Evolutionary conservation across 305 asterid genomes (phyloP), one percentile per base, ranked within the genome.

Genomic region (Coffea humblotiana): DNA sequence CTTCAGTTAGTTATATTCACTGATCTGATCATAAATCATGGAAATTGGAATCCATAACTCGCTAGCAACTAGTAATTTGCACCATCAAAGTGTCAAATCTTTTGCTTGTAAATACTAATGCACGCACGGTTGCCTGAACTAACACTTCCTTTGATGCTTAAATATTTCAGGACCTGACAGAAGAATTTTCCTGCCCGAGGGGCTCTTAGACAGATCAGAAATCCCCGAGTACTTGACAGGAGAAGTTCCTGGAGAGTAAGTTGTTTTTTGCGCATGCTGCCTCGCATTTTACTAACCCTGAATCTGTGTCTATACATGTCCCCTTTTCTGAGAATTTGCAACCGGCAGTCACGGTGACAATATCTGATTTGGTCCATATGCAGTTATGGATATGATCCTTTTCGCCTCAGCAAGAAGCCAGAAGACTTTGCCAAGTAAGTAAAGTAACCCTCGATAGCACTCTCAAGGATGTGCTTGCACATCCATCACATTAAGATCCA

Each of bases 231-330:
- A 95, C 90, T 89, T 95, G 54, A 93, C 87, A 19, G 99, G 98
- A 79, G 98, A 95, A 90, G 98, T 93, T 47, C 90, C 99, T 47
- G 98, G 99, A 92, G 99, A 95, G 99, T 95, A 87, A 87, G 97
- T 63, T 67, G 32, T 21, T 60, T 48, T 15, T 69, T 54, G 43
- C 64, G 7, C 11, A 10, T 6, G 58, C 60, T 19, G 27, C 18
- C 23, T 5, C 48, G 16, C 35, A n/a, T 75, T n/a, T 67, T 56
- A 14, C 29, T 43, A 21, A 6, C 13, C 64, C 66, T 23, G 60
- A 21, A 60, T 51, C 48, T 35, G 35, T 52, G 6, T 2, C 12
- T 49, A 49, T 49, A 49, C 6, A 3, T 37, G 43, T 37, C 43
- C 43, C 43, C 43, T 37, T 48, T 48, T 8, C 37, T 25, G 12